Evolutionary conservation across 2,329 filamentous ascomycete genomes (phyloP).

Genomic region (Fusarium guadeloupense): DNA sequence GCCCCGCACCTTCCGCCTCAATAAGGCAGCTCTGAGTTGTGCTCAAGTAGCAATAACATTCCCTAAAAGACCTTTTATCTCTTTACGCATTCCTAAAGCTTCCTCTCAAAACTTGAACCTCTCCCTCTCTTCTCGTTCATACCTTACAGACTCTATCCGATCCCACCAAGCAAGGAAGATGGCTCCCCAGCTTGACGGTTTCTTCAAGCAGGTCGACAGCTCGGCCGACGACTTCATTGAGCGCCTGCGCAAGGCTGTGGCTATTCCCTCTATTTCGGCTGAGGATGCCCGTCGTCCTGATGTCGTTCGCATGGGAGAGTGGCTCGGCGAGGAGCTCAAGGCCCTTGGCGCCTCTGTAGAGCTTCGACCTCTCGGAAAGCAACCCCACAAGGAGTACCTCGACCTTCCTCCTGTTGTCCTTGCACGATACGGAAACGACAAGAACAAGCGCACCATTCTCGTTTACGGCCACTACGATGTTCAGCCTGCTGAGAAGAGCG

Average conservation of each 20-base stretch:
- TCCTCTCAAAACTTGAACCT: conserved; percentile 24
- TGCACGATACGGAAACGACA: conserved; percentile 90
- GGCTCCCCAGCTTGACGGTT: conserved; percentile 89
- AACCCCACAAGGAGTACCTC: conserved; percentile 89
- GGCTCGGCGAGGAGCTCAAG: conserved; percentile 84
- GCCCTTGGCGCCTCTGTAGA: conserved; percentile 87
- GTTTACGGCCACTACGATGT: conserved; percentile 99
- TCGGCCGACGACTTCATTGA: conserved; percentile 86
- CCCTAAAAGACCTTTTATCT: conserved; percentile 41
- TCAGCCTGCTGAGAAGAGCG: conserved; percentile 90
- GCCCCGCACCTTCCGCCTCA: conserved; percentile 57
- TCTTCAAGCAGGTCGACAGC: conserved; percentile 90
- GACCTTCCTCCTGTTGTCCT: conserved; percentile 93
- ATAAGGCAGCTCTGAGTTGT: conserved; percentile 44
- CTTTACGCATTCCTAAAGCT: conserved; percentile 32
- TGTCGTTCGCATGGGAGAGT: conserved; percentile 96
- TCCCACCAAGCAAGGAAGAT: conserved; percentile 76
- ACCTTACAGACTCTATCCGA: conserved; percentile 63
- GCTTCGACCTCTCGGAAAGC: conserved; percentile 86
- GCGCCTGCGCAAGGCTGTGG: conserved; percentile 88
- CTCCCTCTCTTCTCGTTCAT: conserved; percentile 49
- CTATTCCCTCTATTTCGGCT: conserved; percentile 94
- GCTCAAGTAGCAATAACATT: conserved; percentile 35
- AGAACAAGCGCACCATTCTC: conserved; percentile 91
- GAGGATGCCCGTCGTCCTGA: conserved; percentile 89